phyloP scores from a whole-genome alignment of 805 yeast species.

The Wickerhamiella brachini region DNA sequence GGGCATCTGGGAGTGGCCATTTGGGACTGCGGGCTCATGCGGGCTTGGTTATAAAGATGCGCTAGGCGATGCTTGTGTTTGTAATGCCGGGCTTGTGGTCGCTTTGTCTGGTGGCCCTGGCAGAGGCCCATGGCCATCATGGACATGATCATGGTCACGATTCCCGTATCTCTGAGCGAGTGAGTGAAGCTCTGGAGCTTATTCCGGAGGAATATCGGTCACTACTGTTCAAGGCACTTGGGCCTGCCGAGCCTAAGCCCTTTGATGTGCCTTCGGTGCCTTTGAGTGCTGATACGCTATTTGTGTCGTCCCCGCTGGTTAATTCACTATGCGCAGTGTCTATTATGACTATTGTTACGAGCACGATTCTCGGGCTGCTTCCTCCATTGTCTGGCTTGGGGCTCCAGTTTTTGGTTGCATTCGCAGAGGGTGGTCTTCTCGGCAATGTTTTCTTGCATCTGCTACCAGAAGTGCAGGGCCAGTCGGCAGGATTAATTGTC shows the following conservation, averaged over 20 bases:
- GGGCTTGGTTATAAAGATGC: background rate
- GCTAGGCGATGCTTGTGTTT: background rate
- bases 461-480: conserved; percentile 45
- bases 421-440: conserved; percentile 63
- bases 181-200: background rate
- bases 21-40: no score
- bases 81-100: background rate
- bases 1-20: no score
- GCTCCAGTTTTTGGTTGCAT: conserved; percentile 44
- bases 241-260: background rate
- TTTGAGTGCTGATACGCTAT: conserved; percentile 1
- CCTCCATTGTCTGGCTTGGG: conserved; percentile 33
- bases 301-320: conserved; percentile 7
- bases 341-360: conserved; percentile 9
- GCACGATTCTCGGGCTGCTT: conserved; percentile 6
- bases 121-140: background rate
- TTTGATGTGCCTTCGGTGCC: background rate
- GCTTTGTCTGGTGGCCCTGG: background rate
- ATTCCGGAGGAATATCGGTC: background rate
- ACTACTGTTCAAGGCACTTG: background rate
- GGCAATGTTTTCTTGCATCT: conserved; percentile 66
- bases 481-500: conserved; percentile 37
- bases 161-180: background rate
- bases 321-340: conserved; percentile 11
- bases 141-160: background rate